Conservation (phyloP, 495 filamentous ascomycete genomes). For the Podospora comata region DNA sequence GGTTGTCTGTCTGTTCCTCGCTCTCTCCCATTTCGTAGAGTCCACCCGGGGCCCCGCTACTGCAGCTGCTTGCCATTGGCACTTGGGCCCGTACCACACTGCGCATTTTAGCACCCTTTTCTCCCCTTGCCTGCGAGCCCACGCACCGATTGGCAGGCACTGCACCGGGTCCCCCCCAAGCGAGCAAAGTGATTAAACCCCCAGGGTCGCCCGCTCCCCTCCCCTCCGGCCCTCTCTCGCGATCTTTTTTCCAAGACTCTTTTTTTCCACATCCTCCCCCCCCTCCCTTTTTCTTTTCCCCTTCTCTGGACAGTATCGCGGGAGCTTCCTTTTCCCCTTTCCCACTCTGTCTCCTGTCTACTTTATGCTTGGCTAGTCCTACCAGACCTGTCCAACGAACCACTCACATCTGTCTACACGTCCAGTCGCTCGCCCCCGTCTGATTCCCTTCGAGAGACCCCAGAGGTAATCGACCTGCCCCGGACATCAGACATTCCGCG, state of each 20-base stretch:
- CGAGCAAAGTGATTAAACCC: conserved; percentile 40
- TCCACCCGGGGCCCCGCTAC: conserved; percentile 21
- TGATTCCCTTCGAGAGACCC: conserved; percentile 21
- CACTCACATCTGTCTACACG: background rate
- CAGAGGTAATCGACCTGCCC: conserved; percentile 31
- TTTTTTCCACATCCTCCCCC: conserved; percentile 21
- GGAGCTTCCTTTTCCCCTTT: conserved; percentile 25
- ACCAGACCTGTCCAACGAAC: background rate
- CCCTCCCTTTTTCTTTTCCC: conserved; percentile 29
- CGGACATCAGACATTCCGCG: conserved; percentile 33
- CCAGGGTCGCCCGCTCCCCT: conserved; percentile 31
- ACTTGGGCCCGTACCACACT: conserved; percentile 23
- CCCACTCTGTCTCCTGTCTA: background rate
- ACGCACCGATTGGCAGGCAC: conserved; percentile 16
- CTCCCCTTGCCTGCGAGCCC: conserved; percentile 18
- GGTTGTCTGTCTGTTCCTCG: background rate
- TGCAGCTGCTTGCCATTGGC: conserved; percentile 29
- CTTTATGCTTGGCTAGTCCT: background rate
- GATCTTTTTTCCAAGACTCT: conserved; percentile 37
- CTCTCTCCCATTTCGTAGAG: conserved; percentile 17
- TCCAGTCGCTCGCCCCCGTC: conserved; percentile 9
- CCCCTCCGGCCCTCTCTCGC: conserved; percentile 30
- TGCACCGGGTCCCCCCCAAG: conserved; percentile 22
- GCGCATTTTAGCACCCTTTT: conserved; percentile 23
- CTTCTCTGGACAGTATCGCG: conserved; percentile 32